Conservation (phyloP, 495 filamentous ascomycete genomes). For the Immersiella caudata region DNA sequence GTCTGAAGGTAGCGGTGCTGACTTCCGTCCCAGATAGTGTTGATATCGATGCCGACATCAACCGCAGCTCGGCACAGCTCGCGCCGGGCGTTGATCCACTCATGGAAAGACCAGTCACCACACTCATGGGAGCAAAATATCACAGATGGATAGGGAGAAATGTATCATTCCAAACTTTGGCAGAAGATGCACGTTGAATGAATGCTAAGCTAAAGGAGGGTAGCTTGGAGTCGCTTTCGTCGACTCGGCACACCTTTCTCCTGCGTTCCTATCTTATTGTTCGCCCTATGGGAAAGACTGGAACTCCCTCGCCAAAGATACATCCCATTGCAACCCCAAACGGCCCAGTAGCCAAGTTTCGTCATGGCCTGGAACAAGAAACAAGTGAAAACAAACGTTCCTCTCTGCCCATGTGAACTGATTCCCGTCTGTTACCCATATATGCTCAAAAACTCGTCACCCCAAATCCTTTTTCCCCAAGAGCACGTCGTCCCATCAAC, state of each 20-base stretch:
- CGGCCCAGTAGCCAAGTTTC: constrained; percentile 13
- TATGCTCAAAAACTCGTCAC: constrained; percentile 13
- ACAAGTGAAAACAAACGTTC: constrained; percentile 2
- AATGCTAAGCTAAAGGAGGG: constrained; percentile 17
- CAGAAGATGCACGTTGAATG: constrained; percentile 20
- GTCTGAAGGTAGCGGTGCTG: no score
- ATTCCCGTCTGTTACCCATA: constrained; percentile 1
- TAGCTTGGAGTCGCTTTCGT: constrained; percentile 7
- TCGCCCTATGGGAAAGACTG: constrained; percentile 6
- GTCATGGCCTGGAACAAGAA: constrained; percentile 17
- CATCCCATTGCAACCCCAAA: constrained; percentile 10
- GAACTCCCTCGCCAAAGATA: constrained; percentile 6
- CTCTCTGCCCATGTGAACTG: constrained; percentile 12
- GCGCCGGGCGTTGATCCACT: no score
- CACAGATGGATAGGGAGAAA: neutral
- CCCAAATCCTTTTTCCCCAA: neutral
- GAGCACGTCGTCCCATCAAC: constrained; percentile 19
- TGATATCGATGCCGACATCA: no score
- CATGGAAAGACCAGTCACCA: no score
- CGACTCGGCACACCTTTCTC: constrained; percentile 10
- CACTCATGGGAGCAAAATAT: neutral
- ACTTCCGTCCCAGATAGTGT: no score
- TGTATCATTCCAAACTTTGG: neutral
- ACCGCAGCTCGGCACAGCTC: no score
- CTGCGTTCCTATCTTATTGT: neutral